Evolutionary conservation across 371 early-diverging fungal genomes (phyloP).

Genomic region (Mucor circinelloides): DNA sequence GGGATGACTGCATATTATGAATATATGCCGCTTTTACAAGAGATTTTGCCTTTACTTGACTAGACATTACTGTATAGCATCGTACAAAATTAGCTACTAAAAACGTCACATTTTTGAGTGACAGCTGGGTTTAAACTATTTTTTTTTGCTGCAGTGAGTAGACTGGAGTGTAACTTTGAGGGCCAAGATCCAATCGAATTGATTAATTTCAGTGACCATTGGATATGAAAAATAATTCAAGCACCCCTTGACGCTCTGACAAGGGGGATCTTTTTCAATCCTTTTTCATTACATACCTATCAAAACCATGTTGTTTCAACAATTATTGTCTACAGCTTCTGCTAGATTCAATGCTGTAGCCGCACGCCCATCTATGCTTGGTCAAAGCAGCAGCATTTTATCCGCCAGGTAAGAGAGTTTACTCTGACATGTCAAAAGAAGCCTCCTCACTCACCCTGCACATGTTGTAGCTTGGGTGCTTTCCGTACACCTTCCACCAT

Average conservation of each 20-base stretch:
- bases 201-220: too few species aligned
- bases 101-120: too few species aligned
- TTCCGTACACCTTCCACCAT: slow-evolving; percentile 21
- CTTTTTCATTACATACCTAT: not conserved
- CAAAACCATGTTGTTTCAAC: slow-evolving; percentile 23
- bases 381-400: slow-evolving; percentile 24
- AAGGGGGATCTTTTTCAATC: not conserved
- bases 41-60: too few species aligned
- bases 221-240: not conserved
- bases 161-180: too few species aligned
- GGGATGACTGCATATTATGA: too few species aligned
- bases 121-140: too few species aligned
- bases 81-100: too few species aligned
- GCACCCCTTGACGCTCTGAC: not conserved
- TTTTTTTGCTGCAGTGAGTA: too few species aligned
- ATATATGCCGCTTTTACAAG: too few species aligned
- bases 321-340: slow-evolving; percentile 18
- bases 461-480: slow-evolving; percentile 23
- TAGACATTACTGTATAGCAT: too few species aligned
- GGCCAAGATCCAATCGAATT: too few species aligned
- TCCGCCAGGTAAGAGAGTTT: slow-evolving; percentile 20
- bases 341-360: slow-evolving; percentile 11
- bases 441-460: not conserved
- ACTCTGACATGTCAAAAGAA: not conserved
- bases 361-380: slow-evolving; percentile 14